phyloP scores from a whole-genome alignment of 1,284 basidiomycete species.

The Pholiota adiposa region DNA sequence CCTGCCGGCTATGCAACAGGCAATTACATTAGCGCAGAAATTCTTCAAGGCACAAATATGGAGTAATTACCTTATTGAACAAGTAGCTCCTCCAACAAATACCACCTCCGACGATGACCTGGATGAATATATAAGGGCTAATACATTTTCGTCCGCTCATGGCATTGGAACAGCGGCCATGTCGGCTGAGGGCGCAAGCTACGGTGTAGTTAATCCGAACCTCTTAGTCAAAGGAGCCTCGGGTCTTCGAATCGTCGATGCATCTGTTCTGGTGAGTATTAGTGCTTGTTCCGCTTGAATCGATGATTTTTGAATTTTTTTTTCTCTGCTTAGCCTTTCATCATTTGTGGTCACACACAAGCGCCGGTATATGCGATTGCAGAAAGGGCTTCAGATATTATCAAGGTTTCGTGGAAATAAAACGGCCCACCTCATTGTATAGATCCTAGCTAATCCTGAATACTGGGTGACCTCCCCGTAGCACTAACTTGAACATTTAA shows the following conservation, averaged over 20 bases:
- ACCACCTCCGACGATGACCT: constrained; percentile 42
- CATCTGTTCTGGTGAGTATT: constrained; percentile 23
- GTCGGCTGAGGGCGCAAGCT: constrained; percentile 18
- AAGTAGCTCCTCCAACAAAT: constrained; percentile 29
- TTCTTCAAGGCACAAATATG: constrained; percentile 31
- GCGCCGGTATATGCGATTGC: constrained; percentile 14
- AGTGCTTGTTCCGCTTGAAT: not conserved
- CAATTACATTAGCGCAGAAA: constrained; percentile 27
- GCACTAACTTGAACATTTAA: no score
- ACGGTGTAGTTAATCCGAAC: constrained; percentile 26
- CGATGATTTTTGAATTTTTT: not conserved
- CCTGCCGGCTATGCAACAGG: constrained; percentile 25
- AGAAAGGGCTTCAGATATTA: constrained; percentile 16
- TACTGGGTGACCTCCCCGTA: no score
- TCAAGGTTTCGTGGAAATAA: constrained; percentile 10
- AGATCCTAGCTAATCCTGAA: no score
- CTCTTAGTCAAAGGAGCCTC: constrained; percentile 20
- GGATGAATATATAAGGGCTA: constrained; percentile 35
- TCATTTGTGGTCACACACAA: constrained; percentile 12
- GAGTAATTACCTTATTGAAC: constrained; percentile 34
- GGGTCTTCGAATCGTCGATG: constrained; percentile 26
- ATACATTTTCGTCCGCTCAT: constrained; percentile 12
- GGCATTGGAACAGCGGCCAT: constrained; percentile 22
- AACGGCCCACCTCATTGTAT: not conserved
- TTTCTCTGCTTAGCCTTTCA: constrained; percentile 1